phyloP scores from a whole-genome alignment of 768 basidiomycete species.

The Suillus fuscotomentosus region DNA sequence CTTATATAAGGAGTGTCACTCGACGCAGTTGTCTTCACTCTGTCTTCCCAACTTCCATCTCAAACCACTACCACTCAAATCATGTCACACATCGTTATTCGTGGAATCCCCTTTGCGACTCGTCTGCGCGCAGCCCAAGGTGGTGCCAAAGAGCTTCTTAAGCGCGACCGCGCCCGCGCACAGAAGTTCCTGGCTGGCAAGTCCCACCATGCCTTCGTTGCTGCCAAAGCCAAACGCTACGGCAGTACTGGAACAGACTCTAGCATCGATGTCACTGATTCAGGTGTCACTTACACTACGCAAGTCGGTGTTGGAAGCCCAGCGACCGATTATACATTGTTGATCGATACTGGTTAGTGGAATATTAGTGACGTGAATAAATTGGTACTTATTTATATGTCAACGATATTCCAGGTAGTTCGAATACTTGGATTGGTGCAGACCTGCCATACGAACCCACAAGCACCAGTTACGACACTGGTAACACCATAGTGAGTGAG shows the following conservation, averaged over 20 bases:
- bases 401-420: conserved; percentile 29
- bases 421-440: conserved; percentile 56
- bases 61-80: conserved; percentile 3
- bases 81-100: conserved; percentile 39
- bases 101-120: conserved; percentile 41
- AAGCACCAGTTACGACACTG: conserved; percentile 39
- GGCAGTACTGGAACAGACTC: conserved; percentile 10
- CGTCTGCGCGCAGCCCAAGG: conserved; percentile 12
- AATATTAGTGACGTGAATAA: neutral
- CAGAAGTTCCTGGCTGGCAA: conserved; percentile 53
- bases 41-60: neutral
- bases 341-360: conserved; percentile 50
- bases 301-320: conserved; percentile 49
- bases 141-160: conserved; percentile 44
- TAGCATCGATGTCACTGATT: conserved; percentile 52
- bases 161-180: conserved; percentile 50
- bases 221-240: conserved; percentile 8
- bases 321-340: conserved; percentile 44
- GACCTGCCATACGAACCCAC: conserved; percentile 41
- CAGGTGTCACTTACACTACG: conserved; percentile 53
- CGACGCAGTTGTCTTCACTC: neutral
- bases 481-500: conserved; percentile 33
- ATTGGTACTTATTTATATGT: neutral
- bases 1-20: conserved; percentile 19
- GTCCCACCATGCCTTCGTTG: conserved; percentile 52